These are phyloP conservation scores for Piper betle DNA, from an alignment of 164 flowering plant genomes.

Conservation along the genomic window DNA sequence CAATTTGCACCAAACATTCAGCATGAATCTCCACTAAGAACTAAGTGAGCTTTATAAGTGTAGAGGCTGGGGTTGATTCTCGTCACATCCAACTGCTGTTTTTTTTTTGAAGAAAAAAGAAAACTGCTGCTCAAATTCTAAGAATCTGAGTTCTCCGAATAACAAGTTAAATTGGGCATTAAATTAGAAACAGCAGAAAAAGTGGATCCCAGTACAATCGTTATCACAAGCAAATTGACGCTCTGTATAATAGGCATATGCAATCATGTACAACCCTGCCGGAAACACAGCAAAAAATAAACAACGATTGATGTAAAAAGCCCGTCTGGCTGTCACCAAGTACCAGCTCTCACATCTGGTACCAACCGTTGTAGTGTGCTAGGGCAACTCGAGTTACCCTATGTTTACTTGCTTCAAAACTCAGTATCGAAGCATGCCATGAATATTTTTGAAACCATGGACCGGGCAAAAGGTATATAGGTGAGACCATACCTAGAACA, in stretches of 20 bases:
- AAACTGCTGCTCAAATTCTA: too few relatives aligned
- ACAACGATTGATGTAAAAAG: too few relatives aligned
- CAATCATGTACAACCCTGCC: background rate
- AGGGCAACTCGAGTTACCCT: background rate
- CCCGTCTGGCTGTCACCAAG: too few relatives aligned
- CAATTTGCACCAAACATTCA: too few relatives aligned
- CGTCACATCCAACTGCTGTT: too few relatives aligned
- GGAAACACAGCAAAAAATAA: background rate
- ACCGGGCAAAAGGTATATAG: constrained; percentile 86
- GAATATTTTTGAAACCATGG: constrained; percentile 71
- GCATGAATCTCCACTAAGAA: too few relatives aligned
- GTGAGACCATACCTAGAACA: constrained; percentile 81
- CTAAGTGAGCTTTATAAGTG: too few relatives aligned
- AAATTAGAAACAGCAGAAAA: too few relatives aligned
- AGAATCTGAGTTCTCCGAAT: too few relatives aligned
- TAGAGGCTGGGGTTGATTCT: too few relatives aligned
- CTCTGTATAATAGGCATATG: background rate
- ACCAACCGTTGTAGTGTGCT: background rate
- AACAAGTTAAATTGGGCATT: too few relatives aligned
- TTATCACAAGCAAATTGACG: background rate
- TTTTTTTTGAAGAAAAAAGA: too few relatives aligned
- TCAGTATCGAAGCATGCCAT: constrained; percentile 80
- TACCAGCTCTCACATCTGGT: background rate
- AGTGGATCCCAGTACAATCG: background rate
- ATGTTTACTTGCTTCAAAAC: constrained; percentile 22